A percentile compares a stretch with the other conserved stretches of the same genome.
Evolutionary conservation across 2,329 filamentous ascomycete species (phyloP).

Genomic region (Metarhizium brunneum): DNA sequence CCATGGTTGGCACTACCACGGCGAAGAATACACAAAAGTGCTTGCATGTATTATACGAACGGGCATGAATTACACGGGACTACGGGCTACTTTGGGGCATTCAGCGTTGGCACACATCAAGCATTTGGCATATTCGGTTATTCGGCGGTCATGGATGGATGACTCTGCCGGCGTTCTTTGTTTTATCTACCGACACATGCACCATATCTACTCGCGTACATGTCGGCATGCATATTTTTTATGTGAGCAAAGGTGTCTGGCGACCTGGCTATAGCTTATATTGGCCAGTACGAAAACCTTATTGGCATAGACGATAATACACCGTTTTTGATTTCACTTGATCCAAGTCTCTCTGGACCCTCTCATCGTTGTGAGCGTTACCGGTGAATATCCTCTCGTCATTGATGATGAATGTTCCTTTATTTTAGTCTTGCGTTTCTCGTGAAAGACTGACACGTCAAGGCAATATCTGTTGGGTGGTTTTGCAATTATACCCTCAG

Average conservation of each 20-base stretch:
- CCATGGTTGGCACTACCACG: background rate
- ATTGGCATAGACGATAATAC: too few species aligned
- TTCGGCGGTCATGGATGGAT: conserved; percentile 1
- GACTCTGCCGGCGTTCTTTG: conserved; percentile 1
- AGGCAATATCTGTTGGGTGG: too few species aligned
- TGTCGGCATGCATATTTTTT: background rate
- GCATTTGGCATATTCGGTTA: background rate
- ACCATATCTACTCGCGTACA: background rate
- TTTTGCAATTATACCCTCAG: too few species aligned
- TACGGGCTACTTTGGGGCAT: background rate
- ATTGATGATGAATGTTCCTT: background rate
- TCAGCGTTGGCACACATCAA: background rate
- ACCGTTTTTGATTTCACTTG: too few species aligned
- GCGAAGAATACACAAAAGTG: background rate
- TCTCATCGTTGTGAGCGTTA: too few species aligned
- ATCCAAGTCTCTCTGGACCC: too few species aligned
- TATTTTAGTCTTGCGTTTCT: too few species aligned
- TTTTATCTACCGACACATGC: background rate
- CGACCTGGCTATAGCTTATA: too few species aligned
- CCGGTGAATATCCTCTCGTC: too few species aligned
- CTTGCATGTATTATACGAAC: background rate
- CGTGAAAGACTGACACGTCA: too few species aligned
- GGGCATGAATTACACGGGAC: background rate
- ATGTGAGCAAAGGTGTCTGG: too few species aligned
- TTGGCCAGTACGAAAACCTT: too few species aligned